These are phyloP conservation scores for Penicillium sp. DNA, from an alignment of 2,329 filamentous ascomycete species.

Conservation along the genomic window DNA sequence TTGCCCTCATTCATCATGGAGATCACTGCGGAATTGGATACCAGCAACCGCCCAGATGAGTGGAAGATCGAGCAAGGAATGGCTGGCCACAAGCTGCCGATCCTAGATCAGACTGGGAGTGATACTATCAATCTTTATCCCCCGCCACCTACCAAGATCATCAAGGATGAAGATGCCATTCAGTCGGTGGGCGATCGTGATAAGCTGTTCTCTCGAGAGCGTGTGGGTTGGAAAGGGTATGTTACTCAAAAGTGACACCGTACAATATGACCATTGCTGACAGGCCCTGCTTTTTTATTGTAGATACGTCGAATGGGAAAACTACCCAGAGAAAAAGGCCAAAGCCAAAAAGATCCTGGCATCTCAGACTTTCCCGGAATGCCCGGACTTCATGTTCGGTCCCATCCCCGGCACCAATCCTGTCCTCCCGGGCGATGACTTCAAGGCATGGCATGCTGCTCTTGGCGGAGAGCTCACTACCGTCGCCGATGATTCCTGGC, in stretches of 20 bases:
- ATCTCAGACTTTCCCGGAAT: conserved; percentile 53
- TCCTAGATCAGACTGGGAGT: conserved; percentile 50
- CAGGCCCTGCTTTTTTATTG: not conserved
- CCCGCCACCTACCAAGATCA: conserved; percentile 30
- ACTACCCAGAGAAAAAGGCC: conserved; percentile 68
- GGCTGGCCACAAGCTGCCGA: conserved; percentile 48
- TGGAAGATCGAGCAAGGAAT: conserved; percentile 59
- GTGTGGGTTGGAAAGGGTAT: conserved; percentile 51
- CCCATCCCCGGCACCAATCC: conserved; percentile 61
- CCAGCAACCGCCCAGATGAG: conserved; percentile 47
- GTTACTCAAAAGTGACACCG: not conserved
- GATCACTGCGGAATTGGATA: conserved; percentile 8
- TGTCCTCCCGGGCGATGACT: conserved; percentile 57
- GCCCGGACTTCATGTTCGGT: conserved; percentile 59
- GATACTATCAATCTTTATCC: conserved; percentile 36
- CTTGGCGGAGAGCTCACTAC: conserved; percentile 49
- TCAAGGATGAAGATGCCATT: conserved; percentile 48
- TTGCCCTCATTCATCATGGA: conserved; percentile 1
- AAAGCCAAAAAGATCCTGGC: conserved; percentile 59
- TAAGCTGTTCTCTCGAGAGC: conserved; percentile 47
- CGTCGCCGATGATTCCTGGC: conserved; percentile 62
- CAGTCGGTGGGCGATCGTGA: conserved; percentile 43
- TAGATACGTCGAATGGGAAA: conserved; percentile 69
- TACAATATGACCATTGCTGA: conserved; percentile 1
- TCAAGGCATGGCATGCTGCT: conserved; percentile 62